phyloP scores from a whole-genome alignment of 495 filamentous ascomycete genomes.

The Lentithecium fluviatile region DNA sequence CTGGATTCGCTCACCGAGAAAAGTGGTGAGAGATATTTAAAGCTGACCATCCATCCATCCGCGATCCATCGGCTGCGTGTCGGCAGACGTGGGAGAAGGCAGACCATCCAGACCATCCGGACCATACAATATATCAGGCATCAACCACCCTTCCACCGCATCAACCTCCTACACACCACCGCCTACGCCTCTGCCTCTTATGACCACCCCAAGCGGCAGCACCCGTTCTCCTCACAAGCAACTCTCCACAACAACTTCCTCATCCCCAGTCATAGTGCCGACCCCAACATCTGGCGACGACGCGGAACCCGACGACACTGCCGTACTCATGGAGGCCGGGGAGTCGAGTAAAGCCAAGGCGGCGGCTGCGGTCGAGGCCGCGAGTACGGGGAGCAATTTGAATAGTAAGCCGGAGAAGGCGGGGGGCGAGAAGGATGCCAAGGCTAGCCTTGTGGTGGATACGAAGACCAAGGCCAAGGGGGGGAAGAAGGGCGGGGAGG shows the following conservation, averaged over 20 bases:
- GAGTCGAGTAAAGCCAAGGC: background rate
- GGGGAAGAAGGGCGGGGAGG: constrained; percentile 41
- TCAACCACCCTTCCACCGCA: no score
- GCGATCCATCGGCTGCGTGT: no score
- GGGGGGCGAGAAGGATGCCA: constrained; percentile 6
- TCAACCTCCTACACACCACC: no score
- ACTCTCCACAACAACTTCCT: background rate
- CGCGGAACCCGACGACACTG: background rate
- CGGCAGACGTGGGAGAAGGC: no score
- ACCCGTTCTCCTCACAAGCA: background rate
- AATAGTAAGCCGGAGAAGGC: background rate
- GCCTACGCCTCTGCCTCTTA: no score
- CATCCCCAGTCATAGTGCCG: background rate
- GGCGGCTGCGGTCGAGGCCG: background rate
- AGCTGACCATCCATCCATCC: no score
- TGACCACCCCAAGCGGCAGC: background rate
- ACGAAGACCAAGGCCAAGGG: constrained; percentile 42
- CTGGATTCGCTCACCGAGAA: no score
- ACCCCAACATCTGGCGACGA: background rate
- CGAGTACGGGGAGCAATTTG: background rate
- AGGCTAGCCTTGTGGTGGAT: background rate
- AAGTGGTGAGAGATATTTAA: no score
- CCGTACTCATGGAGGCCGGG: background rate
- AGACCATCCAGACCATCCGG: no score
- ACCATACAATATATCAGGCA: no score